Evolutionary conservation across 2,329 filamentous ascomycete genomes (phyloP).

Genomic region (Cercospora nicotianae): DNA sequence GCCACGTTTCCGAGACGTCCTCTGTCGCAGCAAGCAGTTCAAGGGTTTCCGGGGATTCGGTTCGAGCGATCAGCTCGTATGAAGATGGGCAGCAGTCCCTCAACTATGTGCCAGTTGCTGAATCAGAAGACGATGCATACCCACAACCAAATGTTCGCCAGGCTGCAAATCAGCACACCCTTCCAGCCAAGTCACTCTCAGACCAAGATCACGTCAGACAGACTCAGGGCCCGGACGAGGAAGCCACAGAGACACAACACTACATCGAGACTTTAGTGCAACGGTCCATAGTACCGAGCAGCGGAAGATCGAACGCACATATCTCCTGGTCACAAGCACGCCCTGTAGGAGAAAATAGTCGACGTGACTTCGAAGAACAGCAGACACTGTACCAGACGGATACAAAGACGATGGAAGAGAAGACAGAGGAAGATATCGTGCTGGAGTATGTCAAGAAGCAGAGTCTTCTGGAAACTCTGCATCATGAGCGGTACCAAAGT

Average conservation of each 20-base stretch:
- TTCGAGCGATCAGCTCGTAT: constrained; percentile 54
- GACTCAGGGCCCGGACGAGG: background rate
- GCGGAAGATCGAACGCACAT: background rate
- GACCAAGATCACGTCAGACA: background rate
- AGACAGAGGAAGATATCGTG: constrained; percentile 69
- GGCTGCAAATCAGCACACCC: background rate
- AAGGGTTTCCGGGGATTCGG: constrained; percentile 42
- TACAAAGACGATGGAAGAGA: constrained; percentile 38
- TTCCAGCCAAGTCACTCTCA: background rate
- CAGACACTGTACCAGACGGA: constrained; percentile 8
- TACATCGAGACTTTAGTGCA: background rate
- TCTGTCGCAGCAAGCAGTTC: constrained; percentile 13
- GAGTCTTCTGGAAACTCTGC: background rate
- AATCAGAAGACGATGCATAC: background rate
- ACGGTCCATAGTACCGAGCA: background rate
- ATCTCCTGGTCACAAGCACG: too few relatives aligned
- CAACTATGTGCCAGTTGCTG: background rate
- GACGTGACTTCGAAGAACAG: constrained; percentile 31
- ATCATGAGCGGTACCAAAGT: background rate
- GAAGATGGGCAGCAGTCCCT: background rate
- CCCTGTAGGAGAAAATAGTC: too few relatives aligned
- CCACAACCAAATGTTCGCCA: background rate
- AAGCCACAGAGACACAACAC: background rate
- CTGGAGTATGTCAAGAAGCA: constrained; percentile 45
- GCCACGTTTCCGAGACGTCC: background rate